Conservation (phyloP, 1,284 basidiomycete genomes). For the Mycosarcoma maydis region DNA sequence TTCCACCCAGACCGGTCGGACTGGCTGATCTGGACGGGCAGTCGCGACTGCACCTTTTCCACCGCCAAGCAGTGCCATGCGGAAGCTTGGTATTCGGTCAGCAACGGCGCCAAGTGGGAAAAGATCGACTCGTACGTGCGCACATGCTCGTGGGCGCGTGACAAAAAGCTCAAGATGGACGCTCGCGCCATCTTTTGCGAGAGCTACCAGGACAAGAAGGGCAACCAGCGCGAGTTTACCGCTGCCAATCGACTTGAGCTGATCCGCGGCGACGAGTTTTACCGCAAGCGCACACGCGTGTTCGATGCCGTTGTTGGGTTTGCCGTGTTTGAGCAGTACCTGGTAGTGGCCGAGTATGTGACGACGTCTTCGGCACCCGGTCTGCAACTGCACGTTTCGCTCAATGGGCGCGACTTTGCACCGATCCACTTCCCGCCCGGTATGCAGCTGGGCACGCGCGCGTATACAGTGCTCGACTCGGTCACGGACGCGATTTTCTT, state of each 20-base stretch:
- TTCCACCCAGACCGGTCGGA: slow-evolving; percentile 87
- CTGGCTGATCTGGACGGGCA: slow-evolving; percentile 88
- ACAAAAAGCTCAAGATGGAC: slow-evolving; percentile 79
- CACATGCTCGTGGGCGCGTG: slow-evolving; percentile 90
- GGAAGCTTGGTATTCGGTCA: slow-evolving; percentile 53
- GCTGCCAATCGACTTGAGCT: slow-evolving; percentile 79
- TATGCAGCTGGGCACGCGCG: slow-evolving; percentile 86
- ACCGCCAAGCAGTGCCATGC: slow-evolving; percentile 58
- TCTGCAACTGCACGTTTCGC: slow-evolving; percentile 83
- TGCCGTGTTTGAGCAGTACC: slow-evolving; percentile 93
- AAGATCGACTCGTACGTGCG: slow-evolving; percentile 85
- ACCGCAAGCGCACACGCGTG: slow-evolving; percentile 74
- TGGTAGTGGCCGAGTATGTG: slow-evolving; percentile 89
- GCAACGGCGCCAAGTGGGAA: slow-evolving; percentile 79
- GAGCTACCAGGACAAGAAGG: slow-evolving; percentile 82
- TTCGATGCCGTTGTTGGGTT: slow-evolving; percentile 92
- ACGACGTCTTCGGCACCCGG: slow-evolving; percentile 19
- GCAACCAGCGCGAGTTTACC: slow-evolving; percentile 73
- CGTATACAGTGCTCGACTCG: slow-evolving; percentile 94
- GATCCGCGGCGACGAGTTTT: slow-evolving; percentile 82
- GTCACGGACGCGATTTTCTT: slow-evolving; percentile 91
- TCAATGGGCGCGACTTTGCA: slow-evolving; percentile 87
- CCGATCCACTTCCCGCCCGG: slow-evolving; percentile 87
- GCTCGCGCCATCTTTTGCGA: slow-evolving; percentile 91
- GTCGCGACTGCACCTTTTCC: slow-evolving; percentile 73